Conservation (phyloP, 2,329 filamentous ascomycete species). For the Aspergillus versicolor region DNA sequence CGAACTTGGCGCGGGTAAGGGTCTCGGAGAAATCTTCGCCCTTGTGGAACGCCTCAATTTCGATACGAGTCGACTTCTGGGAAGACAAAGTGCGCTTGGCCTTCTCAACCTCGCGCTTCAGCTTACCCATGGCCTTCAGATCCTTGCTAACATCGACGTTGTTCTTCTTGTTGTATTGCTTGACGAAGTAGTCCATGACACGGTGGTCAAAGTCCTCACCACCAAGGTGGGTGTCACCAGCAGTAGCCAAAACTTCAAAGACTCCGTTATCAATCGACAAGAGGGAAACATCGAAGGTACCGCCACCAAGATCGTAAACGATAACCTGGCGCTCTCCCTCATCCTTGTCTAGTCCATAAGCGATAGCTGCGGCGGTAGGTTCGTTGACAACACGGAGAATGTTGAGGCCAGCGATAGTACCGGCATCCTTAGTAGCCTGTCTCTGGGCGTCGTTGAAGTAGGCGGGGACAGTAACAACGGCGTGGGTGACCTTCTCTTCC, state of each 20-base stretch:
- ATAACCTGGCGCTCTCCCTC: constrained; percentile 79
- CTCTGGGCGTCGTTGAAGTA: constrained; percentile 99
- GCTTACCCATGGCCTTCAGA: constrained; percentile 96
- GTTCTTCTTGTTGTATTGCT: constrained; percentile 99
- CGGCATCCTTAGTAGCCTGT: constrained; percentile 95
- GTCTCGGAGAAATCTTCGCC: constrained; percentile 99
- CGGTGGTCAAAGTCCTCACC: constrained; percentile 99
- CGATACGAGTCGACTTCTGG: constrained; percentile 88
- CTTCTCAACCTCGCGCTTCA: constrained; percentile 99
- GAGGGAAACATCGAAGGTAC: constrained; percentile 92
- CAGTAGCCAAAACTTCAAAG: constrained; percentile 91
- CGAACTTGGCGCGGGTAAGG: constrained; percentile 97
- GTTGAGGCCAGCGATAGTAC: constrained; percentile 86
- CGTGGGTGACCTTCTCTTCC: constrained; percentile 61
- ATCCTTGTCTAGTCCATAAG: constrained; percentile 88
- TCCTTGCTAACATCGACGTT: constrained; percentile 89
- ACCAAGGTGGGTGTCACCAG: constrained; percentile 95
- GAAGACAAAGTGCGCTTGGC: constrained; percentile 97
- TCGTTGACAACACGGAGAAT: constrained; percentile 97
- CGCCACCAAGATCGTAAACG: constrained; percentile 90
- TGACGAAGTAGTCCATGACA: constrained; percentile 93
- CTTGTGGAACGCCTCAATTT: constrained; percentile 96
- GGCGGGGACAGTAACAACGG: constrained; percentile 87
- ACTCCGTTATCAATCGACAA: constrained; percentile 88
- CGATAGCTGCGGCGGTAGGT: constrained; percentile 91